phyloP scores from a whole-genome alignment of 768 basidiomycete genomes.

The Boletus sp. region DNA sequence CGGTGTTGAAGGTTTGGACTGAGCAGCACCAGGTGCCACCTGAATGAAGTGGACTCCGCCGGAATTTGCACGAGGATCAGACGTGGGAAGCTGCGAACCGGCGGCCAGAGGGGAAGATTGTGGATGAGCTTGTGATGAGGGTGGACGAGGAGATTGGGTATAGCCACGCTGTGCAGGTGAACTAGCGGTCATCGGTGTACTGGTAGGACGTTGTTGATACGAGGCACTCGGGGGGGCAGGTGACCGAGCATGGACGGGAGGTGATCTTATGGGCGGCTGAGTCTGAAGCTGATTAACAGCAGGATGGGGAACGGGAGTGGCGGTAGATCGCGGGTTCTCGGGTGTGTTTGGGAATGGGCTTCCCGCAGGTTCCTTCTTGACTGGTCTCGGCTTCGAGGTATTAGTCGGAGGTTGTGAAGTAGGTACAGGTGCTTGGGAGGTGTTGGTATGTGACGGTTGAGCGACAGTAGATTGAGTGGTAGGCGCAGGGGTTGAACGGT shows the following conservation, averaged over 20 bases:
- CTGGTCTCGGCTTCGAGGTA: conserved; percentile 21
- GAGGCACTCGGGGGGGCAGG: conserved; percentile 19
- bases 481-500: conserved; percentile 27
- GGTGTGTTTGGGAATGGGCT: conserved; percentile 29
- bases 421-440: conserved; percentile 27
- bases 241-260: conserved; percentile 29
- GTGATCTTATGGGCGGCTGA: conserved; percentile 28
- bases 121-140: conserved; percentile 31
- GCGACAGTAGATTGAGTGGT: conserved; percentile 34
- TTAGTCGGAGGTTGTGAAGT: conserved; percentile 30
- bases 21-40: conserved; percentile 18
- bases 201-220: conserved; percentile 23
- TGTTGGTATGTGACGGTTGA: conserved; percentile 35
- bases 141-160: conserved; percentile 35
- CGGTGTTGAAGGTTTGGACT: conserved; percentile 33
- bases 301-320: conserved; percentile 33
- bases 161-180: conserved; percentile 35
- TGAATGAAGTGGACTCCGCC: conserved; percentile 28
- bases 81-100: conserved; percentile 29
- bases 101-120: conserved; percentile 31
- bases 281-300: conserved; percentile 34
- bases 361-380: conserved; percentile 31
- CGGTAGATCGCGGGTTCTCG: conserved; percentile 30
- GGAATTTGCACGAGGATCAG: conserved; percentile 25
- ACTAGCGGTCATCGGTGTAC: conserved; percentile 20